Evolutionary conservation across 495 filamentous ascomycete species (phyloP).

Genomic region (Penicillium cataractarum): DNA sequence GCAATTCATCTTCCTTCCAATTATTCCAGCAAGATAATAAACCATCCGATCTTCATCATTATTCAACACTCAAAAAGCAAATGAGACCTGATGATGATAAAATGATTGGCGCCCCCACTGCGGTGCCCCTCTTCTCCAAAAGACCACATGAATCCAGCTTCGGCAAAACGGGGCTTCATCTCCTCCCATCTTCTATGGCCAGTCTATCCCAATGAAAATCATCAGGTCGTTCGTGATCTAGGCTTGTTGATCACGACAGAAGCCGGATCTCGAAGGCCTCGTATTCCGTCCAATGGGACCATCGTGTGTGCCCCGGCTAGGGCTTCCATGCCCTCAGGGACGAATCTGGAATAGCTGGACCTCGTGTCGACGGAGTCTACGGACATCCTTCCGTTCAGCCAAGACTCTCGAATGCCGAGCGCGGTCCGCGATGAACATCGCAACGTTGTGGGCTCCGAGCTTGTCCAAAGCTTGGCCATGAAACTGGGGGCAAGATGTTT

Average conservation of each 20-base stretch:
- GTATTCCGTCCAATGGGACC: slow-evolving; percentile 43
- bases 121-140: neutral
- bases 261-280: slow-evolving; percentile 16
- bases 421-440: neutral
- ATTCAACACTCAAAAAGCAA: neutral
- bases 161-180: neutral
- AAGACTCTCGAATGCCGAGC: slow-evolving; percentile 1
- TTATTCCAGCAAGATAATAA: neutral
- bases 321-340: neutral
- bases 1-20: neutral
- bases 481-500: neutral
- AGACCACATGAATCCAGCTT: slow-evolving; percentile 7
- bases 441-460: neutral
- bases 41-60: neutral
- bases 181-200: neutral
- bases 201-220: slow-evolving; percentile 29
- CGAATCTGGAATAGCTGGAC: neutral
- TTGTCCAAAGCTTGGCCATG: slow-evolving; percentile 14
- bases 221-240: slow-evolving; percentile 13
- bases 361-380: neutral
- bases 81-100: neutral
- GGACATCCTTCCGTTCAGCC: slow-evolving; percentile 1
- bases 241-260: slow-evolving; percentile 27
- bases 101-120: slow-evolving; percentile 1
- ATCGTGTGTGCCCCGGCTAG: neutral